A percentile compares a stretch with the other conserved stretches of the same genome.
Evolutionary conservation across 805 yeast species (phyloP).

Genomic region (Teunomyces funiuensis): DNA sequence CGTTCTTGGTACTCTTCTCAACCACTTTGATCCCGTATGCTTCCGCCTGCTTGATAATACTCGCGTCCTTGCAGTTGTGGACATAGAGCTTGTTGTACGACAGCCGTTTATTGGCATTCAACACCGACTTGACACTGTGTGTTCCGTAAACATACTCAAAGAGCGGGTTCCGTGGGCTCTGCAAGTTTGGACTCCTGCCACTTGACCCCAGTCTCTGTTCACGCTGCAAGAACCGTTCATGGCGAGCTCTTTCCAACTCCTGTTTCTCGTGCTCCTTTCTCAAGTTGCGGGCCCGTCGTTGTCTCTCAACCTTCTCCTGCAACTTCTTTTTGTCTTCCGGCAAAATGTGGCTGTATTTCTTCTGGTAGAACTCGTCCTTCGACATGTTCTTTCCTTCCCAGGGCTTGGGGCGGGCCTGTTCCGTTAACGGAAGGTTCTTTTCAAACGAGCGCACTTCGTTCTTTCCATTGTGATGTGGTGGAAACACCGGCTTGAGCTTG

Average conservation of each 20-base stretch:
- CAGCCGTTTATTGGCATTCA: constrained; percentile 54
- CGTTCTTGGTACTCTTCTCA: constrained; percentile 43
- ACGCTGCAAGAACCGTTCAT: not conserved
- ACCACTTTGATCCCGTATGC: constrained; percentile 39
- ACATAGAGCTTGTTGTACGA: constrained; percentile 52
- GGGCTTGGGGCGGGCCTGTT: constrained; percentile 22
- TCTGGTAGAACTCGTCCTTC: constrained; percentile 39
- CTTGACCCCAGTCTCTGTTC: constrained; percentile 1
- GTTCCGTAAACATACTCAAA: constrained; percentile 74
- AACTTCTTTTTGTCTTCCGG: constrained; percentile 25
- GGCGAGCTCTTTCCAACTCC: constrained; percentile 9
- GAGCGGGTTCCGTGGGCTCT: constrained; percentile 6
- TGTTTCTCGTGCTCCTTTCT: constrained; percentile 20
- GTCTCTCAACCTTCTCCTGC: constrained; percentile 33
- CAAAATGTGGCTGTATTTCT: constrained; percentile 34
- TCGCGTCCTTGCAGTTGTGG: constrained; percentile 40
- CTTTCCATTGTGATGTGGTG: constrained; percentile 11
- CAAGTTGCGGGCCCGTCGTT: constrained; percentile 25
- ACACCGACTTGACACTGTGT: constrained; percentile 70
- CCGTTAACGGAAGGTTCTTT: constrained; percentile 22
- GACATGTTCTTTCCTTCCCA: constrained; percentile 39
- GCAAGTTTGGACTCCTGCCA: not conserved
- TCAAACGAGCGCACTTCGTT: constrained; percentile 19
- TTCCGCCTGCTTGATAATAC: constrained; percentile 47
- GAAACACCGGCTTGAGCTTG: constrained; percentile 7